Conservation (phyloP, 257 asterid species). For the Voacanga thouarsii region DNA sequence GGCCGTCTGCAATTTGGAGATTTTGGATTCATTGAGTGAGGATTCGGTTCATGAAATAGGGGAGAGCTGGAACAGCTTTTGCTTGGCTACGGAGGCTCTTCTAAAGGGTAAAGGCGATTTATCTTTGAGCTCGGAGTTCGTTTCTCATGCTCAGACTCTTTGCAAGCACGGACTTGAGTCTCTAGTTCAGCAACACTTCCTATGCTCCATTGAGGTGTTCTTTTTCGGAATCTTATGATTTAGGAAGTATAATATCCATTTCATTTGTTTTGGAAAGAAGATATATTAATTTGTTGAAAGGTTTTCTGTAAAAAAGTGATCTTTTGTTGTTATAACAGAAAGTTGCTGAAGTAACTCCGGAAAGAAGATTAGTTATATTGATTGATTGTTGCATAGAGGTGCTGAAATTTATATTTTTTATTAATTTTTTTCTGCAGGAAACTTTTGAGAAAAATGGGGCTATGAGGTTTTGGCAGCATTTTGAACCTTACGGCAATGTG, state of each 20-base stretch:
- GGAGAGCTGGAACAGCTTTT: slow-evolving; percentile 67
- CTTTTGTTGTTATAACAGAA: not conserved
- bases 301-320: not conserved
- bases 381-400: not conserved
- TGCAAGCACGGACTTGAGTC: slow-evolving; percentile 60
- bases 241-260: not conserved
- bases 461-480: slow-evolving; percentile 81
- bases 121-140: slow-evolving; percentile 40
- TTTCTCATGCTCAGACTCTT: slow-evolving; percentile 43
- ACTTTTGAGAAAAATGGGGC: slow-evolving; percentile 70
- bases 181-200: slow-evolving; percentile 64
- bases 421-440: slow-evolving; percentile 48
- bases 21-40: slow-evolving; percentile 54
- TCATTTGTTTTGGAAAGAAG: not conserved
- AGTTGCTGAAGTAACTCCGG: not conserved
- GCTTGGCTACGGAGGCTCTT: slow-evolving; percentile 48
- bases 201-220: slow-evolving; percentile 61
- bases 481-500: slow-evolving; percentile 47
- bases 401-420: not conserved
- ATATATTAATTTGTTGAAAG: slow-evolving; percentile 1
- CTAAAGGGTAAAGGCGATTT: slow-evolving; percentile 45
- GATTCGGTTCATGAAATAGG: slow-evolving; percentile 45
- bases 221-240: not conserved
- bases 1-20: slow-evolving; percentile 44
- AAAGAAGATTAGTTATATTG: not conserved